Base-by-base conservation (phyloP, 805 yeast genomes). In the Zygosaccharomyces bailii region DNA sequence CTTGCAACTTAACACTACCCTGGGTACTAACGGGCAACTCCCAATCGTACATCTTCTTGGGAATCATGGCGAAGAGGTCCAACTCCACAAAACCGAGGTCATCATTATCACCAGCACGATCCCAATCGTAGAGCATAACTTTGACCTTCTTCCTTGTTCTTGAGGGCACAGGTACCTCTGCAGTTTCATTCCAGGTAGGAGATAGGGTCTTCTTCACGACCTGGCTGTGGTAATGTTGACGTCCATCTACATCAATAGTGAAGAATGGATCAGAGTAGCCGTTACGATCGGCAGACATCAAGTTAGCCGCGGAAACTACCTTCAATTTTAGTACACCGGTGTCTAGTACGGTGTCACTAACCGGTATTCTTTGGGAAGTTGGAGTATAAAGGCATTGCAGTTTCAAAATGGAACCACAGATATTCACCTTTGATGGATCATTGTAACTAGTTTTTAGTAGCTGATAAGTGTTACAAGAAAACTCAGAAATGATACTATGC, bases 181-280 rank as follows among this genome's bases (percentile, higher is more conserved):
- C 69, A 5, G 68, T 63, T 55, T 86, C 93, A 60, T 86, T 82
- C 90, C 93, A 89, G 8, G 72, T 74, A 13, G 96, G 96, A 44
- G 78, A 71, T 53, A 85, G 68, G 0, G 86, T 78, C 60, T 79
- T 84, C 66, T 83, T 82, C 47, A 79, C 70, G 44, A 75, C 75
- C 45, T 75, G 79, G 8, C 86, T 80, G 64, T 72, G 84, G 67
- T 62, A 76, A 4, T 79, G 63, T 51, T 75, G 71, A 33, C 69
- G 57, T 5, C 78, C 82, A 57, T 83, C 81, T 13, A 82, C 59
- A 37, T 60, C 67, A n/a, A 85, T 61, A 18, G 65, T 65, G 36
- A 73, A 73, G 55, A 70, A 78, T 44, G 95, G 95, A 68, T 86
- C 95, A 3, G 91, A 82, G 56, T 80, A 81, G 44, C 93, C 93